phyloP scores from a whole-genome alignment of 1,284 basidiomycete species.

The Trichosporon coremiiforme region DNA sequence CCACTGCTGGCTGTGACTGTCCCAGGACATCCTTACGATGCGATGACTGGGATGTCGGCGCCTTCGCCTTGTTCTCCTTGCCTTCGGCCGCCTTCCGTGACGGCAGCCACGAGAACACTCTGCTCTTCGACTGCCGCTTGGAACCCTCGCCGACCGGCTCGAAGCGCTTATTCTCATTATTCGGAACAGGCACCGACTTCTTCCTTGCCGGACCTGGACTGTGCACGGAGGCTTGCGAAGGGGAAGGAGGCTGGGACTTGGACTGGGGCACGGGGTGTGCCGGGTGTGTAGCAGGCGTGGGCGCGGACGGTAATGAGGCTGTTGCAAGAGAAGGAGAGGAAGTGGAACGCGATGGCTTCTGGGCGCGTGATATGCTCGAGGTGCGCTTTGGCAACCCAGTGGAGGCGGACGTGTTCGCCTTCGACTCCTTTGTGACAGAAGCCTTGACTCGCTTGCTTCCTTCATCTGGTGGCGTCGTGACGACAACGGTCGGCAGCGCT shows the following conservation, averaged over 20 bases:
- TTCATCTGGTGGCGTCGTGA: constrained; percentile 15
- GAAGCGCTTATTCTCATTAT: constrained; percentile 6
- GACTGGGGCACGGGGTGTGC: not conserved
- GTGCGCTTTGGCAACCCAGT: not conserved
- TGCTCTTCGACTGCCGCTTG: not conserved
- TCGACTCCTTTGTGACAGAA: not conserved
- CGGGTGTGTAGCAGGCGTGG: not conserved
- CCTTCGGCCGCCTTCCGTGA: not conserved
- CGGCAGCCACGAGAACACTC: constrained; percentile 13
- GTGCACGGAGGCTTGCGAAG: not conserved
- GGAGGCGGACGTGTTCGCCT: not conserved
- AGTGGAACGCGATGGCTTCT: not conserved
- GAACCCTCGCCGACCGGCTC: not conserved
- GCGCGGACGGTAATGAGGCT: not conserved
- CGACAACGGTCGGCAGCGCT: constrained; percentile 7
- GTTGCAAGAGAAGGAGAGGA: not conserved
- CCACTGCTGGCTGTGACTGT: not conserved
- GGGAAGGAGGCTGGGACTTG: not conserved
- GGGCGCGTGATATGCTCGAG: not conserved
- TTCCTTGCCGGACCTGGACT: not conserved
- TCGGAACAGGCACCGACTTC: constrained; percentile 3
- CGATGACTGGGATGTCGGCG: not conserved
- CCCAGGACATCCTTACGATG: not conserved
- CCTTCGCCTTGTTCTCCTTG: constrained; percentile 10
- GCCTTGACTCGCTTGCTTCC: constrained; percentile 13